These are phyloP conservation scores for Oryza nivara DNA, from an alignment of 176 grass and related monocot genomes.

Conservation along the genomic window DNA sequence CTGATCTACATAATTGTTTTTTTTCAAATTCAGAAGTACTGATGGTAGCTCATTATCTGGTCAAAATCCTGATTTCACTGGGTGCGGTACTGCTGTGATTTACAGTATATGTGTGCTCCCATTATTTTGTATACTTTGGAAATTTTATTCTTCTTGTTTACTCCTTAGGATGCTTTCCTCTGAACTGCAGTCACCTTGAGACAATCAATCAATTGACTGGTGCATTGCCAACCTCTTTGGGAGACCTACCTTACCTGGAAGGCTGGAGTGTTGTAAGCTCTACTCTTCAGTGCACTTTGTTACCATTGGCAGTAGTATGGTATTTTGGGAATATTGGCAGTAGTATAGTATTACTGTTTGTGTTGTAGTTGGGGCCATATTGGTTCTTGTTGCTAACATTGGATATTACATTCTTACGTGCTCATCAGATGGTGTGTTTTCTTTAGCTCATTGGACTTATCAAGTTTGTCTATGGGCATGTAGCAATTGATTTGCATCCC, in stretches of 20 bases:
- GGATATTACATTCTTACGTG: too few species aligned
- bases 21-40: conserved; percentile 59
- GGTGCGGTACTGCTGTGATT: conserved; percentile 45
- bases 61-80: conserved; percentile 81
- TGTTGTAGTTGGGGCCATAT: conserved; percentile 51
- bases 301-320: background rate
- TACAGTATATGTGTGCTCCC: conserved; percentile 79
- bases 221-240: conserved; percentile 69
- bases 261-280: conserved; percentile 75
- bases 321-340: conserved; percentile 28
- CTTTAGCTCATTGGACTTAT: too few species aligned
- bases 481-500: too few species aligned
- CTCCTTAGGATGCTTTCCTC: conserved; percentile 1
- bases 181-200: conserved; percentile 76
- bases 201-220: conserved; percentile 69
- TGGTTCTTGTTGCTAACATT: conserved; percentile 54
- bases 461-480: too few species aligned
- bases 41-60: conserved; percentile 76
- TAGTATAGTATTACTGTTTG: conserved; percentile 53
- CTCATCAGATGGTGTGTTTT: too few species aligned
- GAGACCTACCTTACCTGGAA: conserved; percentile 72
- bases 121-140: conserved; percentile 10
- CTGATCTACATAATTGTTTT: conserved; percentile 18
- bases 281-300: conserved; percentile 12
- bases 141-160: conserved; percentile 29